A percentile compares a stretch with the other conserved stretches of the same genome.
These are phyloP conservation scores for Leccinum olivaceopallidum DNA, from an alignment of 768 basidiomycete genomes.

Conservation along the genomic window DNA sequence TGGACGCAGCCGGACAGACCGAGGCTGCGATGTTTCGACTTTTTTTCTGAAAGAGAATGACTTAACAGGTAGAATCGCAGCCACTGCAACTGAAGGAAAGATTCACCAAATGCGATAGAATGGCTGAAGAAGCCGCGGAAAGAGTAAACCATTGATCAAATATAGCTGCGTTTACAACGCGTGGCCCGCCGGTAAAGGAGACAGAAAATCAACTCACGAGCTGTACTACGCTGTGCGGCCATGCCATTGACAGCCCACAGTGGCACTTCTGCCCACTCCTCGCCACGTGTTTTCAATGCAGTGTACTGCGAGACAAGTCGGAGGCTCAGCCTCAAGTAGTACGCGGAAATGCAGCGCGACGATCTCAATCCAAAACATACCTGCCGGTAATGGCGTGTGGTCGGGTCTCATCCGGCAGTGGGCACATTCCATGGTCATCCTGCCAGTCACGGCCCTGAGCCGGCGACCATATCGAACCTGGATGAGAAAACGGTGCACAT, in stretches of 20 bases:
- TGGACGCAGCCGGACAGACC: background rate
- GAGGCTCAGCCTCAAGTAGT: background rate
- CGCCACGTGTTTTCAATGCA: background rate
- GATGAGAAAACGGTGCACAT: background rate
- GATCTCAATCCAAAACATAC: background rate
- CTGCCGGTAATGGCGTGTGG: background rate
- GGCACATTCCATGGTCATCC: background rate
- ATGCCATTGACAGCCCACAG: background rate
- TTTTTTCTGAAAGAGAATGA: background rate
- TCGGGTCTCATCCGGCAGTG: conserved; percentile 1
- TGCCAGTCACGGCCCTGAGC: background rate
- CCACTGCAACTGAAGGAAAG: background rate
- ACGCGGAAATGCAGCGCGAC: background rate
- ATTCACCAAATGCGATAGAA: background rate
- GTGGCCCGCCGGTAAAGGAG: background rate
- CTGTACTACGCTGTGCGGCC: background rate
- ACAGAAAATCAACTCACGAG: conserved; percentile 2
- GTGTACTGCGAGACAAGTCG: background rate
- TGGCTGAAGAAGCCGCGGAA: background rate
- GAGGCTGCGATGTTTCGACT: background rate
- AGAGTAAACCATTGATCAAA: background rate
- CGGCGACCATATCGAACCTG: background rate
- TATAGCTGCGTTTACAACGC: background rate
- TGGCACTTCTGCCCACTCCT: background rate
- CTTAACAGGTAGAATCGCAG: background rate